A percentile compares a stretch with the other conserved stretches of the same genome.
Evolutionary conservation across 345 rosid genomes (phyloP).

Genomic region (Microthlaspi erraticum): DNA sequence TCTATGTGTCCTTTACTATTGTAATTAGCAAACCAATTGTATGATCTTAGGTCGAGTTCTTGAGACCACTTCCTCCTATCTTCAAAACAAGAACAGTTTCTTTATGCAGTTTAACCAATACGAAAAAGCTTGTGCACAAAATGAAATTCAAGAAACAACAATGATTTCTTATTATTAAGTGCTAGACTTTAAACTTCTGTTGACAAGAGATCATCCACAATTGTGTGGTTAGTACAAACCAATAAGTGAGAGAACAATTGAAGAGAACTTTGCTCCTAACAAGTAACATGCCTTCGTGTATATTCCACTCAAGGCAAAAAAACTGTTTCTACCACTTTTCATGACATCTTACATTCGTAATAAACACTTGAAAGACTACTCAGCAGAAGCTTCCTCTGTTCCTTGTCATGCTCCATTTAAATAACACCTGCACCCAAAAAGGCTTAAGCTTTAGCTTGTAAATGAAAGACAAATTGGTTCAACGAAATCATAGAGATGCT

Average conservation of each 20-base stretch:
- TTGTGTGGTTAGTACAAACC: constrained; percentile 33
- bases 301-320: constrained; percentile 7
- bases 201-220: constrained; percentile 14
- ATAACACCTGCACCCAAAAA: constrained; percentile 32
- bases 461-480: neutral
- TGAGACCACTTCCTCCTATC: constrained; percentile 30
- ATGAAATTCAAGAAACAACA: constrained; percentile 18
- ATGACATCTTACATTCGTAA: constrained; percentile 18
- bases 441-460: neutral
- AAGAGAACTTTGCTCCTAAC: constrained; percentile 26
- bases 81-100: constrained; percentile 27
- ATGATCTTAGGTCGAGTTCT: constrained; percentile 32
- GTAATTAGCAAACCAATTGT: constrained; percentile 28
- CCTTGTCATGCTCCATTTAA: constrained; percentile 9
- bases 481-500: neutral
- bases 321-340: constrained; percentile 25
- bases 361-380: constrained; percentile 28
- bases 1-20: neutral
- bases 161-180: constrained; percentile 15
- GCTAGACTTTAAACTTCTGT: constrained; percentile 2
- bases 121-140: constrained; percentile 11
- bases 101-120: constrained; percentile 5
- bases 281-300: constrained; percentile 31
- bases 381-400: constrained; percentile 24
- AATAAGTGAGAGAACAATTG: constrained; percentile 23